Base-by-base conservation (phyloP, 805 yeast species). In the Teunomyces aglyptinius region DNA sequence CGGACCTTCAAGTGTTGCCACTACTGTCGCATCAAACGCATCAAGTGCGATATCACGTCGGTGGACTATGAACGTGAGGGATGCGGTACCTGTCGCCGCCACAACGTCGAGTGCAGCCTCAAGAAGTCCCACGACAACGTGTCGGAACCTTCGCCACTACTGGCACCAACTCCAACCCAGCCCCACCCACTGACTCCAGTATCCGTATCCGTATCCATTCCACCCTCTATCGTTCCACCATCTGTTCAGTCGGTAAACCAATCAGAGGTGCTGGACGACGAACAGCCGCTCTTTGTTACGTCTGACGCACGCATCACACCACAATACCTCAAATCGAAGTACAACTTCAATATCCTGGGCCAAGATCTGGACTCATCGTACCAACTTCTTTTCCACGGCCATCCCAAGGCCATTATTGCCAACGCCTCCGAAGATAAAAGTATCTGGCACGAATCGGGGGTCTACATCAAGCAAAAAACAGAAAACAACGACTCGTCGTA, bases 1-100 rank as follows among this genome's bases (percentile, higher is more conserved):
- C 49, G 73, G 18, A 58, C 69, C 11, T 67, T 64, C 51, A 59
- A 61, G 39, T 66, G 70, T 52, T 67, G 73, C 46, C 52, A 60
- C 22, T 55, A 49, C 38, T 67, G 73, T 49, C 59, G 71, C 2
- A 39, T 41, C 19, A 61, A 58, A 43, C 50, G 68, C 31, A 51
- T 61, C 31, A 61, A 60, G 47, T 67, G 73, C 47, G 54, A 59
- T 31, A 56, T 65, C 39, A 50, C 57, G 2, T 50, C 63, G 10
- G 45, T 52, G 16, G 55, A 63, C 47, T 66, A 61, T 47, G 67
- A 60, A 38, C 31, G 45, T 11, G 46, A 46, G 2, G 70, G 70
- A 7, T 67, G 72, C 47, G 49, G 47, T 27, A 62, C 59, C 43
- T 67, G 72, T 46, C 54, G 44, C 12, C 56, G 54, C 40, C 55